Percentiles rank a stretch among this genome's conserved stretches.
phyloP scores from a whole-genome alignment of 306 rosid species.

The Vigna nakashimae region DNA sequence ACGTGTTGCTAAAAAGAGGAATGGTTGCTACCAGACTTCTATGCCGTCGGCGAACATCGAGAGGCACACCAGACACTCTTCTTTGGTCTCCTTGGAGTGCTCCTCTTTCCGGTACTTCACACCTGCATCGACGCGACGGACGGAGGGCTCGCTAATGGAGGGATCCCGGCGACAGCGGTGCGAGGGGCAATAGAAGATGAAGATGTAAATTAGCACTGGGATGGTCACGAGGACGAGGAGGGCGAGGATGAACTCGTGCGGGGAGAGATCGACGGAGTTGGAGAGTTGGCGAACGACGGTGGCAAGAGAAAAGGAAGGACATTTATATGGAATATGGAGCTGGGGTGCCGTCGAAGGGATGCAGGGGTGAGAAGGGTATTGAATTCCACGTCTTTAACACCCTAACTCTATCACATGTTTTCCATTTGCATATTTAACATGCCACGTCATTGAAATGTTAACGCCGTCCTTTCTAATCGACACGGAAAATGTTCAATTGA shows the following conservation, averaged over 20 bases:
- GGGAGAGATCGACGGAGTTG: constrained; percentile 71
- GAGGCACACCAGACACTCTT: constrained; percentile 83
- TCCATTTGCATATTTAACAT: no score
- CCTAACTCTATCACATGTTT: no score
- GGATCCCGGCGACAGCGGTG: constrained; percentile 43
- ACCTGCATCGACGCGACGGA: constrained; percentile 7
- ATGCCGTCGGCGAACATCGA: constrained; percentile 68
- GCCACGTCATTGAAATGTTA: no score
- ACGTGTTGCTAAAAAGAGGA: constrained; percentile 60
- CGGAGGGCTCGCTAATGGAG: constrained; percentile 37
- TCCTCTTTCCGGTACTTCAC: constrained; percentile 55
- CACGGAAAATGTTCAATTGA: rapidly evolving
- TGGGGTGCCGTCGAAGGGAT: constrained; percentile 51
- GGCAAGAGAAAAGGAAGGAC: constrained; percentile 41
- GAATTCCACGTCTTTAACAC: no score
- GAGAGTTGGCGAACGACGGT: constrained; percentile 44
- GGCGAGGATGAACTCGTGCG: constrained; percentile 79
- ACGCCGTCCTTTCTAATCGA: no score
- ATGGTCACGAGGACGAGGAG: constrained; percentile 72
- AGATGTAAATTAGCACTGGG: constrained; percentile 74
- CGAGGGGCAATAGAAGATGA: constrained; percentile 72
- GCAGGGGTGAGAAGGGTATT: not conserved
- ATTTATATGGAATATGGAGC: constrained; percentile 38
- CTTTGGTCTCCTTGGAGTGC: constrained; percentile 54
- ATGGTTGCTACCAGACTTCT: constrained; percentile 51